These are phyloP conservation scores for Penicillium sp. DNA, from an alignment of 2,329 filamentous ascomycete genomes.

Conservation along the genomic window DNA sequence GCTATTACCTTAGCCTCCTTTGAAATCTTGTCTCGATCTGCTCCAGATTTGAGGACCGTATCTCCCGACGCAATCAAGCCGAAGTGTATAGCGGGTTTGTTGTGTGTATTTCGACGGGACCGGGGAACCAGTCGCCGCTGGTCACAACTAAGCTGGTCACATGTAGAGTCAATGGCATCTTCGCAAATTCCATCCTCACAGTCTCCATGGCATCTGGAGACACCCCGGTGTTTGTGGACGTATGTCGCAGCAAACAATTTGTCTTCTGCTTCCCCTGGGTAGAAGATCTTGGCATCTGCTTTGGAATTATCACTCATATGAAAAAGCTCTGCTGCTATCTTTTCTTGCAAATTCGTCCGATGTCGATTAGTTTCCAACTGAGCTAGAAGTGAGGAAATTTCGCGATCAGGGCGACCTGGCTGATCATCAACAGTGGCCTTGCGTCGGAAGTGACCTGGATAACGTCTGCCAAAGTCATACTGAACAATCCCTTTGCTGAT, in stretches of 20 bases:
- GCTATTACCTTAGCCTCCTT: neutral
- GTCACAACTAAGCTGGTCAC: neutral
- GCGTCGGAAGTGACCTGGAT: conserved; percentile 8
- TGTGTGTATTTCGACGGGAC: neutral
- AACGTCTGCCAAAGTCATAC: conserved; percentile 25
- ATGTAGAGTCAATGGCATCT: neutral
- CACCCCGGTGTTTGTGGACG: neutral
- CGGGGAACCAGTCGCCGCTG: neutral
- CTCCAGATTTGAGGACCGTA: neutral
- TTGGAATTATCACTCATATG: neutral
- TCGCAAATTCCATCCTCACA: neutral
- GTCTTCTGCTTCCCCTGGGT: neutral
- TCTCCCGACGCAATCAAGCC: neutral
- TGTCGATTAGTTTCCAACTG: neutral
- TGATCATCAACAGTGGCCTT: conserved; percentile 9
- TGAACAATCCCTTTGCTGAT: conserved; percentile 26
- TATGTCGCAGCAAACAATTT: neutral
- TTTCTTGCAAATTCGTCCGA: neutral
- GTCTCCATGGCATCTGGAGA: neutral
- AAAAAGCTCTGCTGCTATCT: neutral
- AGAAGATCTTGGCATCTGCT: neutral
- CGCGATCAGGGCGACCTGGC: neutral
- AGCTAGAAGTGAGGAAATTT: neutral
- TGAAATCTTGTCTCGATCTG: neutral
- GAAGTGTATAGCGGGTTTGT: neutral